A percentile compares a stretch with the other conserved stretches of the same genome.
phyloP scores from a whole-genome alignment of 1,284 basidiomycete species.

The Ceratobasidium sp. region DNA sequence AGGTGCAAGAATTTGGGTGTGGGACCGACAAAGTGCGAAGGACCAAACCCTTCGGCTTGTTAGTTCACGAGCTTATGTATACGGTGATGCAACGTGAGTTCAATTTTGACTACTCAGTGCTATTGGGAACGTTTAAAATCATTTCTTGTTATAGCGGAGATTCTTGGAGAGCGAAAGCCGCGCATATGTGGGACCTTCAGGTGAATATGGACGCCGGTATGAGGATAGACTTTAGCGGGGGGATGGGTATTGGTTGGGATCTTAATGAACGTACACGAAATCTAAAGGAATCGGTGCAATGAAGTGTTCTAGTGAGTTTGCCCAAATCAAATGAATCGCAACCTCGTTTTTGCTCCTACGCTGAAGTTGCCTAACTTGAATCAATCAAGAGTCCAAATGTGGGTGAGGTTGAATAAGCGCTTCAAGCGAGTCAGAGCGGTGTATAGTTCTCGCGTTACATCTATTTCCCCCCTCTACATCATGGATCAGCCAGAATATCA shows the following conservation, averaged over 20 bases:
- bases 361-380: background rate
- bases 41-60: slow-evolving; percentile 58
- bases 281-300: slow-evolving; percentile 57
- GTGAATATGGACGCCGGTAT: slow-evolving; percentile 71
- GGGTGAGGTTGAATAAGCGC: slow-evolving; percentile 1
- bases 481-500: background rate
- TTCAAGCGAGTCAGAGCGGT: slow-evolving; percentile 10
- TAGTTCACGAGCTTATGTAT: slow-evolving; percentile 33
- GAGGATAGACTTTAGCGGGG: slow-evolving; percentile 79
- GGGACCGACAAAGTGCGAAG: slow-evolving; percentile 69
- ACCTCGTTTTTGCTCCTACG: too few relatives aligned
- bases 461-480: background rate
- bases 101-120: background rate
- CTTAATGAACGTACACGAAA: slow-evolving; percentile 69
- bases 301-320: background rate
- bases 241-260: slow-evolving; percentile 67
- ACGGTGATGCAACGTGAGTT: slow-evolving; percentile 46
- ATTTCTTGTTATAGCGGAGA: slow-evolving; percentile 64
- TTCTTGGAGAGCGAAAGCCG: slow-evolving; percentile 76
- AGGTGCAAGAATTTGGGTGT: slow-evolving; percentile 77
- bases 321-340: too few relatives aligned
- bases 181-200: slow-evolving; percentile 77
- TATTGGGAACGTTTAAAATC: background rate
- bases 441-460: background rate
- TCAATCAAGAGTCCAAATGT: background rate